Evolutionary conservation across 225 moss, liverwort and hornwort genomes (phyloP), one percentile per base, ranked within the genome.

Genomic region (Marchantia polymorpha): DNA sequence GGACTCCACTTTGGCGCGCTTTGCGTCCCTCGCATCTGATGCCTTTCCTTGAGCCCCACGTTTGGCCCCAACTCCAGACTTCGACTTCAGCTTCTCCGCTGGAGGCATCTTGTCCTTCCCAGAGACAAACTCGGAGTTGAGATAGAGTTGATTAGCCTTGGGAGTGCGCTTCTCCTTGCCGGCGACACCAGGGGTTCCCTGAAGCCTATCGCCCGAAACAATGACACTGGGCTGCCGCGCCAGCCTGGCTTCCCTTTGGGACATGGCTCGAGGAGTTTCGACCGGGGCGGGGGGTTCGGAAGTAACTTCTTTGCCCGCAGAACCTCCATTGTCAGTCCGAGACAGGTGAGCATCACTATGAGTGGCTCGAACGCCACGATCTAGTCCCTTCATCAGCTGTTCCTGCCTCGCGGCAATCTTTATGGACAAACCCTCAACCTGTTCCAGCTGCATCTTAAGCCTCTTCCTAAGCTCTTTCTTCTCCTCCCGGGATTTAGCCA

Each of bases 81-180:
- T 93, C 0, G 93, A 79, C 87, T 91, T 95, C 48, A 91, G 71
- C 77, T 99, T 99, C 82, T 99, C 99, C 20, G 95, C 93, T 7
- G 99, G 95, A 6, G 99, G 99, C 95, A 99, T 99, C 88, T 90
- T 95, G 15, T 99, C 95, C 82, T 93, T 99, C 17, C 99, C 99
- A 12, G 99, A 95, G 0, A 99, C 91, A 19, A 99, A 99, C 83
- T 99, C 99, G 6, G 92, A 90, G 81, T 99, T 95, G 77, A 93
- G 80, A 52, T 99, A 99, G 0, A 93, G 80, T 84, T 95, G 99
- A 30, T 99, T 99, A 0, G 99, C 96, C 69, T 96, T 96, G 0
- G 96, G 96, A 12, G 97, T 97, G 12, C 97, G 86, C 86, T 97
- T 97, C 87, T 92, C 93, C 83, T 97, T 90, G 9, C 90, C 88